phyloP scores from a whole-genome alignment of 1,284 basidiomycete genomes.

The Tylopilus sp. region DNA sequence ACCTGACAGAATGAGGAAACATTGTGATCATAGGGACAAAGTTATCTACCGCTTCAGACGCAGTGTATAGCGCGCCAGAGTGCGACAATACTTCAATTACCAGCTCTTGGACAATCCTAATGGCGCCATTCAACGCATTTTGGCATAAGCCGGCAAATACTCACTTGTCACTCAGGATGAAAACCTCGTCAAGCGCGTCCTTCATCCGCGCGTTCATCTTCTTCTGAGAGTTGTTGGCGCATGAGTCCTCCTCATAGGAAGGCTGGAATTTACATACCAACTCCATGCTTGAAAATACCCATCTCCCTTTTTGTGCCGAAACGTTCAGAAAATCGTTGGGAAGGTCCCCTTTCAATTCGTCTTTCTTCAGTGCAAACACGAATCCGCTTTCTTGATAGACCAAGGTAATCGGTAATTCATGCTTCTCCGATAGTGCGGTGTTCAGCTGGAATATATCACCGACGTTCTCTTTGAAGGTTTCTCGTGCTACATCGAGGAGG shows the following conservation, averaged over 20 bases:
- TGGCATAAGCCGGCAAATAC: constrained; percentile 9
- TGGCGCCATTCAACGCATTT: background rate
- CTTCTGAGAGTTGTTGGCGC: constrained; percentile 40
- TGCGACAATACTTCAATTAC: constrained; percentile 60
- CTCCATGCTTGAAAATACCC: constrained; percentile 76
- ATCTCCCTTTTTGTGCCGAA: constrained; percentile 62
- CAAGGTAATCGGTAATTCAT: constrained; percentile 61
- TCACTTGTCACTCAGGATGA: constrained; percentile 76
- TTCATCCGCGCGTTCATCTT: constrained; percentile 83
- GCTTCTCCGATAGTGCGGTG: constrained; percentile 52
- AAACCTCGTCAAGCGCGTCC: constrained; percentile 77
- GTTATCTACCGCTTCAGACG: constrained; percentile 74
- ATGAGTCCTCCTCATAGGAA: background rate
- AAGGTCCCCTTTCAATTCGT: constrained; percentile 57
- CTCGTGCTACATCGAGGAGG: constrained; percentile 87
- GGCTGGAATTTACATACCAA: constrained; percentile 47
- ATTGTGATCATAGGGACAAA: background rate
- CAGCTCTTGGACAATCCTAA: constrained; percentile 72
- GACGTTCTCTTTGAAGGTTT: constrained; percentile 89
- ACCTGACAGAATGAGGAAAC: constrained; percentile 42
- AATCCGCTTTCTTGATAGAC: constrained; percentile 72
- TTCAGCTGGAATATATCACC: constrained; percentile 76
- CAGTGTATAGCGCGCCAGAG: constrained; percentile 77
- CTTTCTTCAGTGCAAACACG: constrained; percentile 65
- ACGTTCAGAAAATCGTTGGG: constrained; percentile 72